Evolutionary conservation across 495 filamentous ascomycete species (phyloP), one percentile per base, ranked within the genome.

Genomic region (Patellaria atrata): DNA sequence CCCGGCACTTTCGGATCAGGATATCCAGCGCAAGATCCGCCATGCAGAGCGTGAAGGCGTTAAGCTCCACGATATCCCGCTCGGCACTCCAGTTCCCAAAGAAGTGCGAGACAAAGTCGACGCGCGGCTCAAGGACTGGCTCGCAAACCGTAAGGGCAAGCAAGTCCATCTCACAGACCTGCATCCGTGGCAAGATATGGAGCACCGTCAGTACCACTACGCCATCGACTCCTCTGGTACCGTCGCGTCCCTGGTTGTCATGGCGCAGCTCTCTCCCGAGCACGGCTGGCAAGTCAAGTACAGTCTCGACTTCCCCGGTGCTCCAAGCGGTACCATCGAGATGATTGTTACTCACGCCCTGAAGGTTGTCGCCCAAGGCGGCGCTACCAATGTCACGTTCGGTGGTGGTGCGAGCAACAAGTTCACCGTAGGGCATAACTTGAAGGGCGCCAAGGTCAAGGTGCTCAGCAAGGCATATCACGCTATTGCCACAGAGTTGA

Each of bases 271-370:
- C 17, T 68, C 75, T 13, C 81, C 81, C 0, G 53, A 66, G 22
- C 70, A 86, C 44, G 82, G 82, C 36, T 83, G 79, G 65, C 82
- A 92, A 59, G 74, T 89, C 57, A 89, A 92, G 59, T 87, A 82
- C 57, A 75, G 74, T 26, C 70, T 89, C 38, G 82, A 87, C 52
- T 89, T 92, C 64, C 82, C 82, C 11, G 69, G 68, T 12, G 65
- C 80, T 3, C 79, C 82, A 2, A 77, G 65, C 37, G 83, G 82
- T 36, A 75, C 75, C 22, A 92, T 89, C 42, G 83, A 92, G 57
- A 61, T 68, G 3, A 68, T 84, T 30, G 79, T 85, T 46, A 75
- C 77, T 13, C 71, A 76, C 47, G 73, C 80, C n/a, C 73, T 92
- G 50, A 71, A 77, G 47, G 61, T 64, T 19, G 68, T 80, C 18